Evolutionary conservation across 108 stramenopile genomes (phyloP).

Genomic region (Ochromonas danica): DNA sequence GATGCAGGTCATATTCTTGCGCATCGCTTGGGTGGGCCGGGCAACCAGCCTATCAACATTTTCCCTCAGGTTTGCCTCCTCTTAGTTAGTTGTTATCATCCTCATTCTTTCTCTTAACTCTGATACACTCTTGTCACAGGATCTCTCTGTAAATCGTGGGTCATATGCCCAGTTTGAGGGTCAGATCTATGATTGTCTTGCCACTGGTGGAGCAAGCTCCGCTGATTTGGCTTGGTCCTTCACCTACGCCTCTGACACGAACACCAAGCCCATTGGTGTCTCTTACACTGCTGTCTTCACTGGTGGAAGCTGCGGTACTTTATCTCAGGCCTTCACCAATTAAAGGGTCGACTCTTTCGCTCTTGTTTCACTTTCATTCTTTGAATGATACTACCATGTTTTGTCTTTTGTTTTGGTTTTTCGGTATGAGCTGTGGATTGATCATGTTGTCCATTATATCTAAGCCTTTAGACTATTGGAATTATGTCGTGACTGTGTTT

Average conservation of each 20-base stretch:
- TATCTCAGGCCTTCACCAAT: conserved; percentile 20
- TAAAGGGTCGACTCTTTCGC: too few relatives aligned
- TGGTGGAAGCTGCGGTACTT: conserved; percentile 26
- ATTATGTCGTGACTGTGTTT: too few relatives aligned
- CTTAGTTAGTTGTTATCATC: too few relatives aligned
- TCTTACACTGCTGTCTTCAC: conserved; percentile 9
- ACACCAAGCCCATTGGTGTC: conserved; percentile 18
- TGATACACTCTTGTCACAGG: too few relatives aligned
- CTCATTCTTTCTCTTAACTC: too few relatives aligned
- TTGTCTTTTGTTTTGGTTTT: too few relatives aligned
- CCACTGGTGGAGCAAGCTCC: background rate
- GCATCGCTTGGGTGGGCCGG: conserved; percentile 27
- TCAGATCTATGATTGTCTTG: conserved; percentile 28
- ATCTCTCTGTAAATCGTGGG: conserved; percentile 18
- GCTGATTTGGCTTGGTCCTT: conserved; percentile 13
- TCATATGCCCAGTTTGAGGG: conserved; percentile 29
- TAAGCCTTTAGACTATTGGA: too few relatives aligned
- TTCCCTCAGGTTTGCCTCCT: conserved; percentile 36
- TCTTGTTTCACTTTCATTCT: too few relatives aligned
- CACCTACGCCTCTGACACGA: background rate
- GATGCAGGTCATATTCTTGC: conserved; percentile 37
- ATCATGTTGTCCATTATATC: too few relatives aligned
- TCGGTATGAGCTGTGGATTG: too few relatives aligned
- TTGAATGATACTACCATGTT: too few relatives aligned
- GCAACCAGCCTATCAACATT: conserved; percentile 35